Evolutionary conservation across 352 stramenopile genomes (phyloP).

Genomic region (Peronospora belbahrii): DNA sequence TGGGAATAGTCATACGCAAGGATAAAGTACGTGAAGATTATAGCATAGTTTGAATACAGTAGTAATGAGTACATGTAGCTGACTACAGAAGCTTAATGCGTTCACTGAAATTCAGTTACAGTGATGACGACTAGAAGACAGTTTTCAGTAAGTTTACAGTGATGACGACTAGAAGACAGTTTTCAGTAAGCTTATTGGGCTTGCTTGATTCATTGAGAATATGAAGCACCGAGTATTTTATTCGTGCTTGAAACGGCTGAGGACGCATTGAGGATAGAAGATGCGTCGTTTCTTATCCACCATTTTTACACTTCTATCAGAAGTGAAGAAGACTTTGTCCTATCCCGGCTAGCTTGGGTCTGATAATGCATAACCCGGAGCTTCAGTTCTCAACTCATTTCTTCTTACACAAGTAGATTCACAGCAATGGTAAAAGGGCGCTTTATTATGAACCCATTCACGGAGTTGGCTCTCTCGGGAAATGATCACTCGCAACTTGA

Average conservation of each 20-base stretch:
- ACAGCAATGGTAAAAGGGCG: slow-evolving; percentile 19
- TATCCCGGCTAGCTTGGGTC: too few species aligned
- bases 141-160: too few species aligned
- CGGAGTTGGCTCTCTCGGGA: slow-evolving; percentile 12
- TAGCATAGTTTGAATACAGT: not conserved
- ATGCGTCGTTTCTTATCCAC: not conserved
- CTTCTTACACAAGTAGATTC: not conserved
- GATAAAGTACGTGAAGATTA: not conserved
- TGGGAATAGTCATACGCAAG: slow-evolving; percentile 3
- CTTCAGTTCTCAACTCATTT: slow-evolving; percentile 8
- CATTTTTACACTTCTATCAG: not conserved
- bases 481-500: slow-evolving; percentile 19
- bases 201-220: not conserved
- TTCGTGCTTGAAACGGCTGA: not conserved
- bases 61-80: not conserved
- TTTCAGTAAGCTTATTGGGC: too few species aligned
- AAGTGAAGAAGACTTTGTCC: not conserved
- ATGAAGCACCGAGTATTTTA: not conserved
- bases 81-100: too few species aligned
- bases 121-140: too few species aligned
- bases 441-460: slow-evolving; percentile 28
- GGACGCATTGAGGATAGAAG: not conserved
- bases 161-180: too few species aligned
- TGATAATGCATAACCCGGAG: not conserved
- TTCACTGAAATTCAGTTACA: too few species aligned